These are phyloP conservation scores for Tillandsia leiboldiana DNA, from an alignment of 176 grass and related monocot species.

Conservation along the genomic window DNA sequence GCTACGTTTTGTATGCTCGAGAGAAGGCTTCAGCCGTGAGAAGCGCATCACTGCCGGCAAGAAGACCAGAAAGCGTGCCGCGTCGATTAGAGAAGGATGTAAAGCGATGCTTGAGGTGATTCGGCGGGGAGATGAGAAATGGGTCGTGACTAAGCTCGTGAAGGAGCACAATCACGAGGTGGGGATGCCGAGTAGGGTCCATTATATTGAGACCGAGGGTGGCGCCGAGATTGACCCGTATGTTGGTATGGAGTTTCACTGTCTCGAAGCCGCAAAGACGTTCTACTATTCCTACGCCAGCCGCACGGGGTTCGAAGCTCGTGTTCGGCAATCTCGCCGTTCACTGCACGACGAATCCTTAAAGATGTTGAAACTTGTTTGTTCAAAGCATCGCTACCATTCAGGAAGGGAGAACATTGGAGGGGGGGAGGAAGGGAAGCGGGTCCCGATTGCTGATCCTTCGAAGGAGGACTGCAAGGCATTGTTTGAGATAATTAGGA, in stretches of 20 bases:
- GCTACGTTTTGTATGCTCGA: conserved; percentile 83
- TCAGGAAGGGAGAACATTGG: conserved; percentile 53
- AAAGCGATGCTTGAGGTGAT: conserved; percentile 95
- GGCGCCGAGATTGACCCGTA: conserved; percentile 59
- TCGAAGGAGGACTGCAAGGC: conserved; percentile 61
- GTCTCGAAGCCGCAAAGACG: conserved; percentile 66
- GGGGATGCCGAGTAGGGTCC: conserved; percentile 57
- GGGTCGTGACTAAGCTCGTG: conserved; percentile 88
- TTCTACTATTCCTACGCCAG: conserved; percentile 83
- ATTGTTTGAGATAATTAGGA: conserved; percentile 87
- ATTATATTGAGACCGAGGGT: conserved; percentile 64
- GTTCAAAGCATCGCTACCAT: conserved; percentile 86
- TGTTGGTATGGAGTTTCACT: conserved; percentile 78
- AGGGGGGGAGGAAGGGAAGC: conserved; percentile 46
- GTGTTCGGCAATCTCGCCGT: conserved; percentile 64
- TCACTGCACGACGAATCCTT: conserved; percentile 76
- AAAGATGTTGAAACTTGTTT: conserved; percentile 98
- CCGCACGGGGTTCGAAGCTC: conserved; percentile 75
- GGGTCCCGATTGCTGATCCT: conserved; percentile 32
- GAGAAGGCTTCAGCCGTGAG: conserved; percentile 72
- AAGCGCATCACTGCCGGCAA: conserved; percentile 46
- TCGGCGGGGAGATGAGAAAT: conserved; percentile 55
- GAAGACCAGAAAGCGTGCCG: conserved; percentile 69
- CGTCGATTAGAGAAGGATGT: conserved; percentile 93
- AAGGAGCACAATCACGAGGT: conserved; percentile 92